Evolutionary conservation across 441 rosid genomes (phyloP).

Genomic region (Adansonia gregorii): DNA sequence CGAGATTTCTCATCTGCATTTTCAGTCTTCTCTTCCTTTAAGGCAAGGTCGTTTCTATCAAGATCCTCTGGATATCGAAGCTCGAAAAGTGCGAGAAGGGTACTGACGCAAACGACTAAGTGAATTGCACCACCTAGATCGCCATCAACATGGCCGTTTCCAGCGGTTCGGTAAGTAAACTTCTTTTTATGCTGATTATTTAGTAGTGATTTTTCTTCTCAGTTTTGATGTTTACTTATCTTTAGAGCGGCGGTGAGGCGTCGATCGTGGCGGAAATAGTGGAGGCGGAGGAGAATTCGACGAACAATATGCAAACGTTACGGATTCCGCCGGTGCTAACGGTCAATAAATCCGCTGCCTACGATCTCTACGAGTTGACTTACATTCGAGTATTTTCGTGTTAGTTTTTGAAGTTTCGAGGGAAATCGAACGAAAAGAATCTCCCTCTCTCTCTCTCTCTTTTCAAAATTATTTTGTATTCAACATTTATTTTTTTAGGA

Average conservation of each 20-base stretch:
- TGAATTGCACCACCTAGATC: constrained; percentile 79
- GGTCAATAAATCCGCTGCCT: constrained; percentile 76
- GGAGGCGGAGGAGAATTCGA: constrained; percentile 92
- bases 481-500: constrained; percentile 49
- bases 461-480: background rate
- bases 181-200: background rate
- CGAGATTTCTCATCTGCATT: constrained; percentile 19
- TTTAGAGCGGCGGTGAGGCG: constrained; percentile 86
- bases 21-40: constrained; percentile 5
- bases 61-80: constrained; percentile 88
- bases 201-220: background rate
- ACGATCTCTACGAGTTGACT: constrained; percentile 72
- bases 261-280: constrained; percentile 89
- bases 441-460: background rate
- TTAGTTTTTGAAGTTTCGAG: background rate
- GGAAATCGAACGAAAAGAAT: background rate
- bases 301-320: constrained; percentile 68
- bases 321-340: constrained; percentile 86
- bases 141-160: constrained; percentile 89
- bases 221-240: background rate
- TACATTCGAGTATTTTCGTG: constrained; percentile 67
- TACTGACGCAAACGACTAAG: constrained; percentile 41
- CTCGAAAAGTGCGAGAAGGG: constrained; percentile 77
- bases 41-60: constrained; percentile 41
- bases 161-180: constrained; percentile 71